phyloP scores from a whole-genome alignment of 768 basidiomycete species.

The Leucosporidium scottii region DNA sequence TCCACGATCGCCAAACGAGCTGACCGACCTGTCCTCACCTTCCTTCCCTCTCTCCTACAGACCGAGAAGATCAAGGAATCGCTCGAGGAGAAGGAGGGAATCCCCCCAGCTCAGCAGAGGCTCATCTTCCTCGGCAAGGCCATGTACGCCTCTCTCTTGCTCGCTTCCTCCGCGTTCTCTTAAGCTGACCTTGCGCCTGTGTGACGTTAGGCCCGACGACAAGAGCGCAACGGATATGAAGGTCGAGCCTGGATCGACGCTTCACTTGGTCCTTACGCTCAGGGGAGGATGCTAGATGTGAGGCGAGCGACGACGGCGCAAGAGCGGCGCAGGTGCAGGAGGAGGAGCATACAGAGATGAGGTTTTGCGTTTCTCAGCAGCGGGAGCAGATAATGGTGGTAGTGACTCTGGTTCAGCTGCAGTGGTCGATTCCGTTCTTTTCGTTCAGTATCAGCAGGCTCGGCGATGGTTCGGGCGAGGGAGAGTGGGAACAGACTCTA shows the following conservation, averaged over 20 bases:
- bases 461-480: no score
- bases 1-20: slow-evolving; percentile 1
- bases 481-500: no score
- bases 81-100: slow-evolving; percentile 96
- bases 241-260: slow-evolving; percentile 72
- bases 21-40: no score
- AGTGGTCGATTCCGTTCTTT: no score
- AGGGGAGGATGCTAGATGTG: slow-evolving; percentile 62
- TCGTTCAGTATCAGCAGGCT: no score
- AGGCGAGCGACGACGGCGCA: no score
- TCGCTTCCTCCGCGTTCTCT: background rate
- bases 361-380: no score
- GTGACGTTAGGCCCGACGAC: slow-evolving; percentile 65
- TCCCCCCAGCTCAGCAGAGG: slow-evolving; percentile 91
- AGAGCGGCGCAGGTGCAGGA: no score
- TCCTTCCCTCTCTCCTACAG: slow-evolving; percentile 45
- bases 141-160: slow-evolving; percentile 52
- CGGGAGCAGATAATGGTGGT: no score
- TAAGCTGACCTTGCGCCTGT: background rate
- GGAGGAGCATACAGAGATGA: no score
- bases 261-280: slow-evolving; percentile 90
- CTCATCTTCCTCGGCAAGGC: slow-evolving; percentile 88
- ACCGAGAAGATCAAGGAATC: slow-evolving; percentile 92
- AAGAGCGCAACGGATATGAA: slow-evolving; percentile 80
- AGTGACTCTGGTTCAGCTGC: no score